phyloP scores from a whole-genome alignment of 1,284 basidiomycete genomes.

The Takashimella koratensis region DNA sequence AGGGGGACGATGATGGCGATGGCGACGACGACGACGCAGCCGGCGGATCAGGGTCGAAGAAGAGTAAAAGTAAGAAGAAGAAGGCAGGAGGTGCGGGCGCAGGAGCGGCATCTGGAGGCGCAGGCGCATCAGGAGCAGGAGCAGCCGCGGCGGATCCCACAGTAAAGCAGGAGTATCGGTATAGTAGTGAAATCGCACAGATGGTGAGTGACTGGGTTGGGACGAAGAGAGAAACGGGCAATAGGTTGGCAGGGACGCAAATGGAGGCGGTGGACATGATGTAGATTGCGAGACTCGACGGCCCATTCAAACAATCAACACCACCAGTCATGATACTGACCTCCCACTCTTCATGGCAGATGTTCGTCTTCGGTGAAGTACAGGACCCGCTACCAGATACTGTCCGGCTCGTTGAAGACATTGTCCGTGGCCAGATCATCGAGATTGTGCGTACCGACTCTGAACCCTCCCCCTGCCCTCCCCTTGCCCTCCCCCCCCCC shows the following conservation, averaged over 20 bases:
- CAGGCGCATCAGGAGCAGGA: background rate
- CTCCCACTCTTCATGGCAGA: too few species aligned
- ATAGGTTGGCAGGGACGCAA: too few species aligned
- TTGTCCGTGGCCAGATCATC: conserved; percentile 87
- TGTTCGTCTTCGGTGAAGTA: conserved; percentile 96
- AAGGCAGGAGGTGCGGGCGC: conserved; percentile 10
- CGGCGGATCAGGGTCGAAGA: conserved; percentile 12
- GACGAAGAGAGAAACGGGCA: too few species aligned
- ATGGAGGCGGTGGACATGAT: too few species aligned
- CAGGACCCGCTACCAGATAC: conserved; percentile 85
- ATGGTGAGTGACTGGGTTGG: conserved; percentile 67
- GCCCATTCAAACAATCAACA: too few species aligned
- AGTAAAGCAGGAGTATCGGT: conserved; percentile 59
- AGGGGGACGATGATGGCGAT: conserved; percentile 37
- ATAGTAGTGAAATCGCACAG: conserved; percentile 75
- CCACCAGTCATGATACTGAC: too few species aligned
- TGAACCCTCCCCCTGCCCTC: conserved; percentile 3
- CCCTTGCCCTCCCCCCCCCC: too few species aligned
- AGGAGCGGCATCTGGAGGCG: background rate
- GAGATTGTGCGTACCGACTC: conserved; percentile 74
- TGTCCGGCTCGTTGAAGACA: conserved; percentile 89
- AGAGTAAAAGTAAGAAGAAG: conserved; percentile 24
- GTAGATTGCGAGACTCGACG: too few species aligned
- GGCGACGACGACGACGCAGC: conserved; percentile 8
- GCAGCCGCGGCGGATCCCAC: conserved; percentile 5